These are phyloP conservation scores for Forsythia viridissima DNA, from an alignment of 257 asterid species.

Conservation along the genomic window DNA sequence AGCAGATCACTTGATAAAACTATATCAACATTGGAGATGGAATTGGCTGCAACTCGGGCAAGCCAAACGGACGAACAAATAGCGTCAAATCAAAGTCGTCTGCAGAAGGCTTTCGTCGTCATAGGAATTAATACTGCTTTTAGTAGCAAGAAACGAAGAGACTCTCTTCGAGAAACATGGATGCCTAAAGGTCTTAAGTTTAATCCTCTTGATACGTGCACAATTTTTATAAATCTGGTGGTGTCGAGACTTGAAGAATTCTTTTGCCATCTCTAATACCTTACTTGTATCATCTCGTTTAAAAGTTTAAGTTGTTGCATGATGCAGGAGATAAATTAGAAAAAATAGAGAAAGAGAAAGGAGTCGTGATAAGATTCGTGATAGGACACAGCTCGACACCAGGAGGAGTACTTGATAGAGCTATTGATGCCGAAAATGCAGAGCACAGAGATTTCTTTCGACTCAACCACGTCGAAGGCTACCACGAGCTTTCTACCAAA, in stretches of 20 bases:
- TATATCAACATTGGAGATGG: constrained; percentile 50
- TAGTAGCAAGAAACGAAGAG: constrained; percentile 68
- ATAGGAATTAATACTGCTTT: constrained; percentile 74
- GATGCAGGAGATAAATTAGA: constrained; percentile 49
- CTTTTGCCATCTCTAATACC: background rate
- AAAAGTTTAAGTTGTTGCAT: background rate
- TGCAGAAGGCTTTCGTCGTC: constrained; percentile 50
- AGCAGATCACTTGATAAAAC: constrained; percentile 58
- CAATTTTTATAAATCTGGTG: too few species aligned
- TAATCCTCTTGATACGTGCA: background rate
- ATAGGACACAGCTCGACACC: constrained; percentile 59
- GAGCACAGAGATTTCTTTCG: constrained; percentile 59
- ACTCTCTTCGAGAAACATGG: constrained; percentile 73
- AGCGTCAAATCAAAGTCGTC: constrained; percentile 28
- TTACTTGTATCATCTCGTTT: background rate
- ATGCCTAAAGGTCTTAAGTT: constrained; percentile 49
- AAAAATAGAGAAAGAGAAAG: constrained; percentile 64
- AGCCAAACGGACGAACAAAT: constrained; percentile 17
- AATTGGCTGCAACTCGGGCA: constrained; percentile 34
- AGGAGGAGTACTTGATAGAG: constrained; percentile 58
- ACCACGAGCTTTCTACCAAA: constrained; percentile 63
- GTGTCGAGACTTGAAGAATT: background rate
- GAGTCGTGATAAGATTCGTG: constrained; percentile 60
- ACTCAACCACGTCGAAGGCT: constrained; percentile 64
- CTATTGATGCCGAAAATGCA: constrained; percentile 55